Percentiles rank a stretch among this genome's conserved stretches.
Conservation (phyloP, 1,139 yeast species). For the Yamadazyma friedrichii region DNA sequence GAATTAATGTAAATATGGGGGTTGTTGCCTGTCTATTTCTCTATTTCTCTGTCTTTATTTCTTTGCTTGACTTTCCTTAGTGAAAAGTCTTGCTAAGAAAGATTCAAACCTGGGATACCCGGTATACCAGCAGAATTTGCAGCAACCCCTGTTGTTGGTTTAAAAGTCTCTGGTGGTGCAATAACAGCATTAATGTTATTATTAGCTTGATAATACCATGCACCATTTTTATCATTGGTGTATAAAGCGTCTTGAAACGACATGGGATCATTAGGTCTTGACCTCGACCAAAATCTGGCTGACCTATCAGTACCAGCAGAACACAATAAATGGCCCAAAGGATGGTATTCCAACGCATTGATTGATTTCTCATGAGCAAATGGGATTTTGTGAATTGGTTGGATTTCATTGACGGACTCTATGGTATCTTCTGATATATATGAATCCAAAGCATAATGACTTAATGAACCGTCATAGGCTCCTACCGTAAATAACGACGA, state of each 20-base stretch:
- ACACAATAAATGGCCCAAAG: constrained; percentile 86
- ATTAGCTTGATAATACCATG: constrained; percentile 72
- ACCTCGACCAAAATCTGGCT: constrained; percentile 93
- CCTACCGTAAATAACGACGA: constrained; percentile 80
- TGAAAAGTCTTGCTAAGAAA: constrained; percentile 2
- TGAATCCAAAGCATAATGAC: constrained; percentile 69
- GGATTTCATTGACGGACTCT: constrained; percentile 24
- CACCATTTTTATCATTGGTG: constrained; percentile 67
- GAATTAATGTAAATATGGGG: not conserved
- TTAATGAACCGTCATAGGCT: constrained; percentile 83
- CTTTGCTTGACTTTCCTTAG: not conserved
- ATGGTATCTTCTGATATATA: constrained; percentile 37
- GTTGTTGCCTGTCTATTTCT: not conserved
- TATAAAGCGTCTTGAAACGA: constrained; percentile 78
- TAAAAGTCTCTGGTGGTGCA: constrained; percentile 27
- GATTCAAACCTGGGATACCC: constrained; percentile 11
- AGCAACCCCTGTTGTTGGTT: constrained; percentile 4
- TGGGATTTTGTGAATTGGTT: constrained; percentile 69
- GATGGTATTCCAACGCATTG: constrained; percentile 88
- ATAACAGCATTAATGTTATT: constrained; percentile 61
- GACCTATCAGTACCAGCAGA: constrained; percentile 94
- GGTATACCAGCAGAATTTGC: constrained; percentile 1
- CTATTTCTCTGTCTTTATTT: too few relatives aligned
- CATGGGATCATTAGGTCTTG: constrained; percentile 85
- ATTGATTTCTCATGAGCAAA: constrained; percentile 94